Evolutionary conservation across 768 basidiomycete species (phyloP), one percentile per base, ranked within the genome.

Genomic region (Mycena sanguinolenta): DNA sequence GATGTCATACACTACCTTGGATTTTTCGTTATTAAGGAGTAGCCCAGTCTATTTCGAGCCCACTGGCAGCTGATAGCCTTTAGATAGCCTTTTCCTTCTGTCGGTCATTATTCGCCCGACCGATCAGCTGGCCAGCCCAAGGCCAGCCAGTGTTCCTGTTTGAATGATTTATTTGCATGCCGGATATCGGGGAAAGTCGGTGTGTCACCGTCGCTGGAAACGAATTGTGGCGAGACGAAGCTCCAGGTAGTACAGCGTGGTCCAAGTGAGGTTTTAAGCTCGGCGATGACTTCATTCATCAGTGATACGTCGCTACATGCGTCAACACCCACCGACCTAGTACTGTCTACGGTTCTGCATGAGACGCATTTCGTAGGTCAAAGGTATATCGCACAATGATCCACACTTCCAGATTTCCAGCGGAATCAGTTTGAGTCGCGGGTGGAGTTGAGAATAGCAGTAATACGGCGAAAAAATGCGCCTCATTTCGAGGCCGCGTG

Each of bases 61-160:
- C 27, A 36, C 13, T 13, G 13, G n/a, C 32, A 13, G 23, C 25
- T 30, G 52, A 30, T 53, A 17, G 27, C 25, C 50, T 34, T 9
- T 19, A 34, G 30, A 58, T 58, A 58, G 17, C 10, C 58, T 38
- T 44, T 28, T 59, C n/a, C 58, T 59, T 59, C 58, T 21, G 13
- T 44, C 58, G 58, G 58, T 12, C 27, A 25, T 13, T 6, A 14
- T 59, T 3, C 27, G 25, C 39, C 58, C 58, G 27, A 27, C 30
- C 39, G 58, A 28, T 44, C 42, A 46, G 39, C 39, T 27, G 19
- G 12, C 58, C 32, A n/a, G n/a, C n/a, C n/a, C n/a, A n/a, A n/a
- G n/a, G n/a, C n/a, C n/a, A n/a, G n/a, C n/a, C n/a, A n/a, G n/a
- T n/a, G n/a, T n/a, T n/a, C n/a, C 42, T 60, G 44, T 39, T 12